Base-by-base conservation (phyloP, 2,329 filamentous ascomycete species). In the Claviceps fusiformis region DNA sequence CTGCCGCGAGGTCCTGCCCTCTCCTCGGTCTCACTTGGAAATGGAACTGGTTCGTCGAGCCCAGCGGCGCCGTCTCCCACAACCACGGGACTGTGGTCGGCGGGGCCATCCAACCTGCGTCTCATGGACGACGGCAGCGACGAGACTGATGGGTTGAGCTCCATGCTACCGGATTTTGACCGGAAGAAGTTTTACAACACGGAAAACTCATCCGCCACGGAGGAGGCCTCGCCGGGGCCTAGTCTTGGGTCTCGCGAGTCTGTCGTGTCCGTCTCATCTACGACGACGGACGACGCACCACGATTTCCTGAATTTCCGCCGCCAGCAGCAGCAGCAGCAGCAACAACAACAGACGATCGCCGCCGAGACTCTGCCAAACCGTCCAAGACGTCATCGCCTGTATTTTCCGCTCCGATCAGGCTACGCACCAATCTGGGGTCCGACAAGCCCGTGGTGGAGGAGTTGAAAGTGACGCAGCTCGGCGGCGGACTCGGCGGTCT, bases 91-190 rank as follows among this genome's bases (percentile, higher is more conserved):
- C 54, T 71, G 19, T 70, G 69, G 67, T 59, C 69, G 3, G 67
- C 67, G 8, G 62, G 64, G 2, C 66, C 68, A 5, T 73, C 72
- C 3, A 70, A 71, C 1, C 62, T 73, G 27, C 75, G 76, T 7
- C 65, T 75, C 27, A 70, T 69, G 70, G 66, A 70, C 33, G 73
- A 76, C 15, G 69, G 72, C 8, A 73, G 75, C 24, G 73, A 77
- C 24, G 74, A 77, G 3, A 58, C 61, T 37, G 76, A 78, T 2
- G 73, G 77, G n/a, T 73, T 77, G 41, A 73, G 77, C 51, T 65
- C 71, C 52, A 71, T 79, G 61, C 68, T 80, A 5, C 71, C 79
- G 2, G 74, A 80, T 61, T 80, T 82, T 62, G 73, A 74, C 50
- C 68, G 71, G 54, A 70, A 67, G 58, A 68, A 58, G 6, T 69